Conservation (phyloP, 805 yeast genomes). For the Yamadazyma sp. region DNA sequence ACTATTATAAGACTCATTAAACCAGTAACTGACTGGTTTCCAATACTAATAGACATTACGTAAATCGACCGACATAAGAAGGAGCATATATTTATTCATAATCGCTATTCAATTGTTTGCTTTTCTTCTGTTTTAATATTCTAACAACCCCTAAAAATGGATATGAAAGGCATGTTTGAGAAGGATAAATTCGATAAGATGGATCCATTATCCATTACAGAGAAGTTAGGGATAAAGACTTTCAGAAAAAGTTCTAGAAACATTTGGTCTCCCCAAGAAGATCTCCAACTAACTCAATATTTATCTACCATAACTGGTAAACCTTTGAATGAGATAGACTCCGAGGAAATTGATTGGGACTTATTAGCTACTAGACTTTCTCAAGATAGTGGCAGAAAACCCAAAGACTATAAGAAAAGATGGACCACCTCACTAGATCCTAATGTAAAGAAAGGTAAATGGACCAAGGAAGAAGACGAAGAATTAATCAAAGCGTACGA, state of each 20-base stretch:
- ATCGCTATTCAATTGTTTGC: too few species aligned
- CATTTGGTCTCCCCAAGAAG: conserved; percentile 80
- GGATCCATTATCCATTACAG: conserved; percentile 60
- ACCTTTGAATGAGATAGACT: conserved; percentile 20
- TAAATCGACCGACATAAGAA: too few species aligned
- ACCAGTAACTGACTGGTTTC: too few species aligned
- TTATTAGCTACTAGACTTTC: conserved; percentile 37
- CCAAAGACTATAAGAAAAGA: conserved; percentile 82
- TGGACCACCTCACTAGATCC: conserved; percentile 90
- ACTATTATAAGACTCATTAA: too few species aligned
- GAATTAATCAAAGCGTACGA: conserved; percentile 59
- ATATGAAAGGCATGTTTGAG: too few species aligned
- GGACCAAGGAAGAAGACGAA: conserved; percentile 82
- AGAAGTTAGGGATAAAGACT: conserved; percentile 71
- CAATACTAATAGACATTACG: too few species aligned
- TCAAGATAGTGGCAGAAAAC: conserved; percentile 50
- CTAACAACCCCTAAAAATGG: too few species aligned
- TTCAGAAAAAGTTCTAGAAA: conserved; percentile 59
- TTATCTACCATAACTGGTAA: conserved; percentile 36
- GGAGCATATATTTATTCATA: too few species aligned
- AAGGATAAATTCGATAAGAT: conserved; percentile 20
- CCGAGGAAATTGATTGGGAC: conserved; percentile 61
- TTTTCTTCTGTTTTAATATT: too few species aligned
- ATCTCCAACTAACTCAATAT: conserved; percentile 42
- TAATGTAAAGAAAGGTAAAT: conserved; percentile 72